These are phyloP conservation scores for Ceratocystis albifundus DNA, from an alignment of 2,329 filamentous ascomycete species.

Conservation along the genomic window DNA sequence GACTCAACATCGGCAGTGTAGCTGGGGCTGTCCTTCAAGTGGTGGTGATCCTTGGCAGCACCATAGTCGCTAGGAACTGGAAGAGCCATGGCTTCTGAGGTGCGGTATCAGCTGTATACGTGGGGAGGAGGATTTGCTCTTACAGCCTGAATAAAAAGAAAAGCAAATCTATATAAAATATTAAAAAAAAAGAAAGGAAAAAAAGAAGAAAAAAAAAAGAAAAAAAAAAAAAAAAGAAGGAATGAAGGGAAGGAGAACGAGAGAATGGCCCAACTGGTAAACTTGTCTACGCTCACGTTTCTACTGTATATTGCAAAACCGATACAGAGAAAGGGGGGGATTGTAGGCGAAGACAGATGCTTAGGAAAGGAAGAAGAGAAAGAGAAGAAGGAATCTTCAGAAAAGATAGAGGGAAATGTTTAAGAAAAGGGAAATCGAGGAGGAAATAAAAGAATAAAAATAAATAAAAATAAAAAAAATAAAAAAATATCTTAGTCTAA, in stretches of 20 bases:
- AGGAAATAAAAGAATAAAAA: background rate
- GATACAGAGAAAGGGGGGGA: conserved; percentile 20
- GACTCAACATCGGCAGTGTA: conserved; percentile 14
- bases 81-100: background rate
- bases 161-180: background rate
- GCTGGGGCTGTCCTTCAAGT: background rate
- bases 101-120: background rate
- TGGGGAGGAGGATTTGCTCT: background rate
- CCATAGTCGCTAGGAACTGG: conserved; percentile 9
- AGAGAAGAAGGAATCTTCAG: conserved; percentile 12
- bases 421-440: conserved; percentile 3
- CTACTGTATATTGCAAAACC: conserved; percentile 22
- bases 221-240: background rate
- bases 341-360: conserved; percentile 16
- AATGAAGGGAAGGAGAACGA: background rate
- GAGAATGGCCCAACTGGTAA: background rate
- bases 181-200: background rate
- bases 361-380: conserved; percentile 10
- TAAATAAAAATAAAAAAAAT: no score
- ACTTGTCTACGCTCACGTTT: conserved; percentile 13
- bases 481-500: background rate
- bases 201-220: background rate
- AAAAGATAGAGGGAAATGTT: conserved; percentile 2
- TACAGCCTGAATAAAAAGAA: background rate
- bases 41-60: conserved; percentile 7